phyloP scores from a whole-genome alignment of 2,329 filamentous ascomycete genomes.

The Aspergillus chevalieri region DNA sequence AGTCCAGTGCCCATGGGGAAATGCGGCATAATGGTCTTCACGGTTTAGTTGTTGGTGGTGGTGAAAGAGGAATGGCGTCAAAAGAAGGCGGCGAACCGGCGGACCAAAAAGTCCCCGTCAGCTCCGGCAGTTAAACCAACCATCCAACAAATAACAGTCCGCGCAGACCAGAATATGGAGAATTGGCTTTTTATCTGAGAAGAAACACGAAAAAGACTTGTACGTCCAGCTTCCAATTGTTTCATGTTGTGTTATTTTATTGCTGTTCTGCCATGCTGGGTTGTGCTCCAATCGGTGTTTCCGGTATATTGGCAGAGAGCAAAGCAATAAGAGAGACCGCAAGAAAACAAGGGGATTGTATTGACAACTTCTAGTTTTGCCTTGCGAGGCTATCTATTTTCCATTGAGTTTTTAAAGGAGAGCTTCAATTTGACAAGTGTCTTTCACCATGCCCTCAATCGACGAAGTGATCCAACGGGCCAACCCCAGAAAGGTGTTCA shows the following conservation, averaged over 20 bases:
- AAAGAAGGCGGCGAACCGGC: conserved; percentile 12
- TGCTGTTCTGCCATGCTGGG: neutral
- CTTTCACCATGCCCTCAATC: conserved; percentile 19
- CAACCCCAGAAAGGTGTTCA: conserved; percentile 21
- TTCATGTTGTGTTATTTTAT: conserved; percentile 4
- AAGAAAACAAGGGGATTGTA: neutral
- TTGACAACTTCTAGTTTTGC: conserved; percentile 1
- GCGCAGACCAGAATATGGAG: conserved; percentile 9
- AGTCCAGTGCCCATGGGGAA: conserved; percentile 31
- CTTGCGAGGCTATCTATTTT: neutral
- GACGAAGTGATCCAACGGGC: conserved; percentile 18
- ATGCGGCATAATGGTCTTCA: conserved; percentile 26
- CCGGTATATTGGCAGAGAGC: too few species aligned
- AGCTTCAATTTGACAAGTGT: neutral
- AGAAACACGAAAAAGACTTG: conserved; percentile 4
- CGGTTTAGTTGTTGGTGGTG: conserved; percentile 9
- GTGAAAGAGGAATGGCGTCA: conserved; percentile 7
- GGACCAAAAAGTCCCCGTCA: conserved; percentile 14
- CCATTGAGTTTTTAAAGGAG: neutral
- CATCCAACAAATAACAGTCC: neutral
- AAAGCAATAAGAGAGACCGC: too few species aligned
- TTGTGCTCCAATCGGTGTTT: neutral
- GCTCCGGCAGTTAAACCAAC: conserved; percentile 11
- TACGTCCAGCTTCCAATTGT: conserved; percentile 10
- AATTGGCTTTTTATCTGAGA: conserved; percentile 9